phyloP scores from a whole-genome alignment of 805 yeast species.

The Wickerhamiella alocasiicola region DNA sequence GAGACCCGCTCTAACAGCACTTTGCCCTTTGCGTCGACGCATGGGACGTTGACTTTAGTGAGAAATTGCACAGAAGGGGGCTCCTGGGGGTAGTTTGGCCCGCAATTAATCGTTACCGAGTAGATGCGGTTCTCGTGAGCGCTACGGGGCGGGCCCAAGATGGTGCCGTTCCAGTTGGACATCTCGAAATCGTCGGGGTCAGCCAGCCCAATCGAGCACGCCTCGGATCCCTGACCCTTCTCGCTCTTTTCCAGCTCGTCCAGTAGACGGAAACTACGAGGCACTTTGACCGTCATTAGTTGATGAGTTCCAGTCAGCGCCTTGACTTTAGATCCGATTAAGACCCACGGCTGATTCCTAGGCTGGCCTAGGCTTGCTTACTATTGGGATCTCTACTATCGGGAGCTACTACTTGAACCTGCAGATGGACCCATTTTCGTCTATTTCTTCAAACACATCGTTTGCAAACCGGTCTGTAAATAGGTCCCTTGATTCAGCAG shows the following conservation, averaged over 20 bases:
- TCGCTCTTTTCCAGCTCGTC: conserved; percentile 98
- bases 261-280: conserved; percentile 84
- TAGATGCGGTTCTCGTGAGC: conserved; percentile 89
- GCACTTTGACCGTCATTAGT: conserved; percentile 27
- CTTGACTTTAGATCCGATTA: too few relatives aligned
- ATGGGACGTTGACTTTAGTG: conserved; percentile 80
- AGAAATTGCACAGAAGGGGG: conserved; percentile 78
- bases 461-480: too few relatives aligned
- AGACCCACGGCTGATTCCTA: too few relatives aligned
- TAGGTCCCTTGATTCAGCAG: too few relatives aligned
- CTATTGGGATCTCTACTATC: too few relatives aligned
- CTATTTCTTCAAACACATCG: too few relatives aligned
- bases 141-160: conserved; percentile 90
- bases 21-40: conserved; percentile 59
- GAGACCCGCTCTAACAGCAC: conserved; percentile 44
- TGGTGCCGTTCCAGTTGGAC: conserved; percentile 97
- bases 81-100: conserved; percentile 68
- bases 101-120: conserved; percentile 70
- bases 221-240: conserved; percentile 92
- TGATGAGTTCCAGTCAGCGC: neutral
- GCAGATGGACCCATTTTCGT: too few relatives aligned
- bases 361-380: too few relatives aligned
- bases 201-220: conserved; percentile 87
- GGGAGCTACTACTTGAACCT: too few relatives aligned
- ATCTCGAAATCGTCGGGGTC: conserved; percentile 84